Conservation (phyloP, 2,329 filamentous ascomycete species). For the Penicillium sp. region DNA sequence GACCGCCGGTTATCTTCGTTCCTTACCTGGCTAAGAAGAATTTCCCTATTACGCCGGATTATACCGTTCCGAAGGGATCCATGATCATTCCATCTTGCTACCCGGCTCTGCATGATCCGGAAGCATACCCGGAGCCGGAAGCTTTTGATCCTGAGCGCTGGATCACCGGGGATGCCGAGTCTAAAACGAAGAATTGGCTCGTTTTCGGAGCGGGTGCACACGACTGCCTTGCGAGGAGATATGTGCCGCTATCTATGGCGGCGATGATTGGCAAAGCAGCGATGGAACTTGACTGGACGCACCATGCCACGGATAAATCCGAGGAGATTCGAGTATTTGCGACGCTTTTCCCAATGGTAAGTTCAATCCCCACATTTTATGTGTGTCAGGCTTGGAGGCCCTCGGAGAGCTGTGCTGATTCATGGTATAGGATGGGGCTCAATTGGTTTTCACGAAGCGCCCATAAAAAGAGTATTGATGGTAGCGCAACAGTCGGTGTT, state of each 20-base stretch:
- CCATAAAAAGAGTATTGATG: not conserved
- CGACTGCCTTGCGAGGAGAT: slow-evolving; percentile 51
- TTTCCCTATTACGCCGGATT: slow-evolving; percentile 50
- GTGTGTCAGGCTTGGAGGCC: not conserved
- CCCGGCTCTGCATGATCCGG: slow-evolving; percentile 52
- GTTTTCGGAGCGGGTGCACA: slow-evolving; percentile 55
- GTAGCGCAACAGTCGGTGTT: not conserved
- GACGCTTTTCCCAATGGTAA: slow-evolving; percentile 51
- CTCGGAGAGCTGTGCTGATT: not conserved
- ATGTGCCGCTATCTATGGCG: slow-evolving; percentile 53
- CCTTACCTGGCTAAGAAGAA: slow-evolving; percentile 51
- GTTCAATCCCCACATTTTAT: slow-evolving; percentile 16
- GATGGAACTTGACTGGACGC: slow-evolving; percentile 52
- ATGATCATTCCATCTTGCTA: slow-evolving; percentile 55
- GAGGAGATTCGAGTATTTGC: slow-evolving; percentile 56
- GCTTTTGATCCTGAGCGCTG: slow-evolving; percentile 54
- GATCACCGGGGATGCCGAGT: slow-evolving; percentile 53
- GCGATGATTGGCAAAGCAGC: slow-evolving; percentile 55
- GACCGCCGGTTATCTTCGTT: slow-evolving; percentile 57
- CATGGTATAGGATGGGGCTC: not conserved
- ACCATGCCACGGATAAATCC: slow-evolving; percentile 49
- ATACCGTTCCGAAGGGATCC: slow-evolving; percentile 52
- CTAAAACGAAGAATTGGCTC: slow-evolving; percentile 55
- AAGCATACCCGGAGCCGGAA: slow-evolving; percentile 49
- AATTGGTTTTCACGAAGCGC: slow-evolving; percentile 1